These are phyloP conservation scores for Nicotiana sylvestris DNA, from an alignment of 257 asterid genomes.

Conservation along the genomic window DNA sequence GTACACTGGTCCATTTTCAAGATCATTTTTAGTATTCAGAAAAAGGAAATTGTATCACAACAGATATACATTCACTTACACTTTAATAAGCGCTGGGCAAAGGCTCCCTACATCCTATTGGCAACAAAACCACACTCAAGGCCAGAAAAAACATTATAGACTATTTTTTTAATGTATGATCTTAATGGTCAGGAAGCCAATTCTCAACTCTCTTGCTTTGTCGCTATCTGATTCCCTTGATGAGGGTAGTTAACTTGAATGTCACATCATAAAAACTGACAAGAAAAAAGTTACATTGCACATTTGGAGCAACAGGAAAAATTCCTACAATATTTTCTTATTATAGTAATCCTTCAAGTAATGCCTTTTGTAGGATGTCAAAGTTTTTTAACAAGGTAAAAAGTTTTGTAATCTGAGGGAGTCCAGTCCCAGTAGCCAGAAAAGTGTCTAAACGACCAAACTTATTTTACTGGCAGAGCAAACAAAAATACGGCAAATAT, in stretches of 20 bases:
- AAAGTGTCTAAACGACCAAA: background rate
- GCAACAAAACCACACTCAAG: background rate
- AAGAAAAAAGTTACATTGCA: background rate
- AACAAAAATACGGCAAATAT: background rate
- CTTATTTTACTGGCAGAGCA: background rate
- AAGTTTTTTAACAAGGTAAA: background rate
- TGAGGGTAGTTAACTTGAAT: background rate
- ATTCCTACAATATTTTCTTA: background rate
- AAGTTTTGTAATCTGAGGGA: background rate
- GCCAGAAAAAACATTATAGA: background rate
- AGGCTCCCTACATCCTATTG: background rate
- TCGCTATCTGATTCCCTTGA: background rate
- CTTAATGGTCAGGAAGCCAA: background rate
- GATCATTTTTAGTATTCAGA: background rate
- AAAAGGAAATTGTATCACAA: background rate
- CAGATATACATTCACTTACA: background rate
- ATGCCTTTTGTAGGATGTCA: background rate
- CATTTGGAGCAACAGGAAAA: background rate
- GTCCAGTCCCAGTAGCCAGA: background rate
- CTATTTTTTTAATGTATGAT: background rate
- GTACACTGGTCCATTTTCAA: background rate
- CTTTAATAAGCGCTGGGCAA: background rate
- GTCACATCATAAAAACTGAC: background rate
- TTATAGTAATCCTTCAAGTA: background rate
- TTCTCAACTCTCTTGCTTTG: background rate